These are phyloP conservation scores for Magnaporthiopsis incrustans DNA, from an alignment of 2,329 filamentous ascomycete genomes.

Conservation along the genomic window DNA sequence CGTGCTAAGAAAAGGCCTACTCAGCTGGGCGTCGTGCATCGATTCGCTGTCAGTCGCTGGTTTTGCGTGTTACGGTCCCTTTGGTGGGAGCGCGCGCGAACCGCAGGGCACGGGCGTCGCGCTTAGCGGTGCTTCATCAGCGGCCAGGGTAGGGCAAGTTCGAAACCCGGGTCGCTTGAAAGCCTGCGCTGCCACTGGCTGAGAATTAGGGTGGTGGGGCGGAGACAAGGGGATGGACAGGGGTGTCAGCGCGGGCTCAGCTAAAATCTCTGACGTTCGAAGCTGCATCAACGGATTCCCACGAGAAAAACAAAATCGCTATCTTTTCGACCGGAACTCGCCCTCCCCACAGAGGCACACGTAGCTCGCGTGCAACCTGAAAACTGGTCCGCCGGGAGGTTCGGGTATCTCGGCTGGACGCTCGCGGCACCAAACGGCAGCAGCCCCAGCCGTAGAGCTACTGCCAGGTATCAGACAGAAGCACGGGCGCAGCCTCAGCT, in stretches of 20 bases:
- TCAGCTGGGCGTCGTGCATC: not conserved
- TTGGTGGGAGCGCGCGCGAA: not conserved
- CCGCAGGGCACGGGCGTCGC: not conserved
- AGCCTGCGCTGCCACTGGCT: slow-evolving; percentile 14
- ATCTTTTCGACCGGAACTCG: not conserved
- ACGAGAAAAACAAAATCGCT: not conserved
- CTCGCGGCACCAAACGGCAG: too few species aligned
- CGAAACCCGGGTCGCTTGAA: slow-evolving; percentile 31
- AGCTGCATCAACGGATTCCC: slow-evolving; percentile 19
- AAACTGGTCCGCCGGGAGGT: not conserved
- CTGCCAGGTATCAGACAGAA: too few species aligned
- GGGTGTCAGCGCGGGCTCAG: not conserved
- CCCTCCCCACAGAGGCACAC: not conserved
- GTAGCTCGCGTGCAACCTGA: not conserved
- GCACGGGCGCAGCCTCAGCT: too few species aligned
- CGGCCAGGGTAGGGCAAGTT: slow-evolving; percentile 14
- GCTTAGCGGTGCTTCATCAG: slow-evolving; percentile 29
- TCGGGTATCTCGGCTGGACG: not conserved
- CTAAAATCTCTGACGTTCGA: slow-evolving; percentile 16
- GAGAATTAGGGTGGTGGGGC: not conserved
- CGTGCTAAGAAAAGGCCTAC: too few species aligned
- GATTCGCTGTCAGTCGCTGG: not conserved
- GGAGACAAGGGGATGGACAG: not conserved
- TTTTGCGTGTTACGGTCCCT: not conserved
- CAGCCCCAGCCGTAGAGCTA: too few species aligned